Evolutionary conservation across 2,329 filamentous ascomycete species (phyloP), one percentile per base, ranked within the genome.

Genomic region (Pestalotiopsis sp.): DNA sequence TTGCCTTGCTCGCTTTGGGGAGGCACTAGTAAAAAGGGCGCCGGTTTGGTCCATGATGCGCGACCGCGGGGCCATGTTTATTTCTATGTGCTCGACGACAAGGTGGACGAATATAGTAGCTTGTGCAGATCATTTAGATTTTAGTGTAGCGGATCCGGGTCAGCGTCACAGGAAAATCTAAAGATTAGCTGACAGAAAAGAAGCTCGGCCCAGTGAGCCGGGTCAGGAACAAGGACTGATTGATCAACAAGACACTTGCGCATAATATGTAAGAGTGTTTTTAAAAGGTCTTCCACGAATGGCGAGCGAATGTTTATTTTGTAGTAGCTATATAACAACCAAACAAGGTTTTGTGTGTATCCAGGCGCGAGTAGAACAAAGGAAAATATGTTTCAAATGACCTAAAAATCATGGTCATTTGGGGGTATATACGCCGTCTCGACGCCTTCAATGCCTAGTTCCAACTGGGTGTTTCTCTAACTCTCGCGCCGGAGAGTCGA

Each of bases 381-480:
- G 45, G 17, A 52, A 52, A 52, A 52, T 52, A 20, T 20, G 7
- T 36, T 36, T 36, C 9, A 36, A 17, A 52, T 52, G n/a, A n/a
- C 45, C 45, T 23, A 9, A n/a, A 52, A 52, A 52, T n/a, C 17
- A 20, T 52, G 45, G 38, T 49, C 61, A 27, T 41, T 23, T 49
- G 39, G 61, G 61, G 61, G 61, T 64, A 64, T 64, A 64, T 64
- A 39, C 61, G n/a, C 61, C 36, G 31, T 64, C 61, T 64, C 39
- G n/a, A 20, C 61, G 38, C 61, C 61, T 11, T 27, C 38, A 62
- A 36, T 52, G 45, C 27, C 25, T 36, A n/a, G 36, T 38, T 23
- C 57, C 31, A 36, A 59, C 27, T 36, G 27, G 31, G 27, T 59
- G 57, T 14, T 59, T 59, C 57, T 59, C 14, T n/a, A 52, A 27